Conservation (phyloP, 805 yeast species). For the Yarrowia sp. region DNA sequence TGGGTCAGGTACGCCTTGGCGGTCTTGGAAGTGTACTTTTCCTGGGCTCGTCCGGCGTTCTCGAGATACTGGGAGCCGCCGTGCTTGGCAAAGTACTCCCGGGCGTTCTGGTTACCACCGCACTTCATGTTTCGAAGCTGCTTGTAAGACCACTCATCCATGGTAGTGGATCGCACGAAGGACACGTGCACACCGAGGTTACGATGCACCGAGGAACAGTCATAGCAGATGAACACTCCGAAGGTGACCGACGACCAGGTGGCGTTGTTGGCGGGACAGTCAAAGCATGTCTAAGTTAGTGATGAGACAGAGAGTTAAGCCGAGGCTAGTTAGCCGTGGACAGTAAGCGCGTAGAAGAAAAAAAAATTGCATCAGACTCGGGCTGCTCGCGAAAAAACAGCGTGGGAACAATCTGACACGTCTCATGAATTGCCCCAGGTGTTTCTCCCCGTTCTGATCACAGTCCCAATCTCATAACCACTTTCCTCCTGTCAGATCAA, state of each 20-base stretch:
- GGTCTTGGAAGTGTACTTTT: constrained; percentile 79
- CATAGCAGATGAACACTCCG: constrained; percentile 89
- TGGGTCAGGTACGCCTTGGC: constrained; percentile 86
- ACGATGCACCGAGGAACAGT: constrained; percentile 95
- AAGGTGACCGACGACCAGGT: constrained; percentile 99
- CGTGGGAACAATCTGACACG: not conserved
- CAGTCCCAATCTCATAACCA: not conserved
- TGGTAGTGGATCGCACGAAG: constrained; percentile 87
- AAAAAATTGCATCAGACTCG: no score
- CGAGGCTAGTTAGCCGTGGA: no score
- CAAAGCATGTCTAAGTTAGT: constrained; percentile 69
- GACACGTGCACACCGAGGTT: constrained; percentile 95
- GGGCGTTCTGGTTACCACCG: constrained; percentile 90
- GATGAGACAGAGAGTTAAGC: not conserved
- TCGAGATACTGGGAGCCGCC: constrained; percentile 80
- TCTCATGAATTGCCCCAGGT: no score
- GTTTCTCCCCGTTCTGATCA: no score
- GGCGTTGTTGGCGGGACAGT: constrained; percentile 92
- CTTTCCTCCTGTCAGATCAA: constrained; percentile 3
- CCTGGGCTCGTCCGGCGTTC: constrained; percentile 65
- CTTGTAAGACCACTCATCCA: constrained; percentile 93
- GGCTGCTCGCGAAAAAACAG: no score
- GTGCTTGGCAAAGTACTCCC: constrained; percentile 80
- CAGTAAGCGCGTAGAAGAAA: no score
- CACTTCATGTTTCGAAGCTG: constrained; percentile 91